A percentile compares a stretch with the other conserved stretches of the same genome.
These are phyloP conservation scores for Xylaria sp. DNA, from an alignment of 2,329 filamentous ascomycete genomes.

Conservation along the genomic window DNA sequence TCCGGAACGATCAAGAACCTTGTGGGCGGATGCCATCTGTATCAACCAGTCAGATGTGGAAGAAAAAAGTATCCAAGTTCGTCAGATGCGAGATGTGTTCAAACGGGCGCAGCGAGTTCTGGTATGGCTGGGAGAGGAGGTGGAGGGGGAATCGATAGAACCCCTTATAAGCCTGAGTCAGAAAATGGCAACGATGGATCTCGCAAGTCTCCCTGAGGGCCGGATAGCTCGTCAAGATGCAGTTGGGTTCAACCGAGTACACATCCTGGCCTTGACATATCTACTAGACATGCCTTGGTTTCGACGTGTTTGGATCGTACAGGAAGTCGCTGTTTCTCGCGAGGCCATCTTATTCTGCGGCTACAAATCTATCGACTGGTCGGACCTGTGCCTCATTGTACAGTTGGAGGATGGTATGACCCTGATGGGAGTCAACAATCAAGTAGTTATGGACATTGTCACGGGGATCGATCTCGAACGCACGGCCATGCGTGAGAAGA, in stretches of 20 bases:
- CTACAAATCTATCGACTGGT: not conserved
- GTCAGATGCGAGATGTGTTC: not conserved
- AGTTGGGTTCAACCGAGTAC: not conserved
- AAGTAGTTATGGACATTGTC: not conserved
- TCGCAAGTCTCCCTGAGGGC: not conserved
- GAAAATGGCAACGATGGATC: not conserved
- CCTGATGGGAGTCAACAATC: not conserved
- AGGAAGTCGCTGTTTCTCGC: not conserved
- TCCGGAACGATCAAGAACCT: not conserved
- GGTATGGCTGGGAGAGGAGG: not conserved
- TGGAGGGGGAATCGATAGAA: not conserved
- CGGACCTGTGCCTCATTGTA: not conserved
- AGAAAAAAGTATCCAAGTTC: not conserved
- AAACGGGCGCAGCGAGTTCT: not conserved
- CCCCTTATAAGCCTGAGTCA: not conserved
- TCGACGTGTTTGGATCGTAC: not conserved
- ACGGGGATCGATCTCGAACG: not conserved
- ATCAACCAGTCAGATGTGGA: not conserved
- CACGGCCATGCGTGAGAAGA: not conserved
- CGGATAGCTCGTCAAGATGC: not conserved
- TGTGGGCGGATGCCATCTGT: not conserved
- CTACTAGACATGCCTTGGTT: not conserved
- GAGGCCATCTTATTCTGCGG: not conserved
- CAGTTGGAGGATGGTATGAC: not conserved
- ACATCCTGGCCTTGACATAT: not conserved